phyloP scores from a whole-genome alignment of 805 yeast genomes.

The Suhomyces emberorum region DNA sequence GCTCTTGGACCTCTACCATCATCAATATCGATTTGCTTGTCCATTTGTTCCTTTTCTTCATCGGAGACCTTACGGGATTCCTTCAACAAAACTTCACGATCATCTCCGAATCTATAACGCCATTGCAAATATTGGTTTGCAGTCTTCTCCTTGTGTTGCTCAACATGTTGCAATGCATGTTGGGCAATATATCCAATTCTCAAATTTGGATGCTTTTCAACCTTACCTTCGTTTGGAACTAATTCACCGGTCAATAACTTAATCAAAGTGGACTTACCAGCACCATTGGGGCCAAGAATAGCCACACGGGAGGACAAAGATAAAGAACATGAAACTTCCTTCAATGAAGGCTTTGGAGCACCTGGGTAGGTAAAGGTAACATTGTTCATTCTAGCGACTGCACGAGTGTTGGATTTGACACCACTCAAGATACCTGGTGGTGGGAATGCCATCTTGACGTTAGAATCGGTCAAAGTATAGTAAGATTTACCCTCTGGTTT shows the following conservation, averaged over 20 bases:
- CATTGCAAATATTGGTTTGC: conserved; percentile 97
- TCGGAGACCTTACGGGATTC: conserved; percentile 86
- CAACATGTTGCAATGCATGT: conserved; percentile 96
- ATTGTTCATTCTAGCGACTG: conserved; percentile 82
- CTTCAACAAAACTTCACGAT: conserved; percentile 91
- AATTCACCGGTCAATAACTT: conserved; percentile 91
- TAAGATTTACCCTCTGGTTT: conserved; percentile 96
- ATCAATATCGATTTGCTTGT: conserved; percentile 69
- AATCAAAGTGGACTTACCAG: conserved; percentile 95
- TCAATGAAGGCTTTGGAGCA: conserved; percentile 75
- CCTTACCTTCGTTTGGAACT: conserved; percentile 81
- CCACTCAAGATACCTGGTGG: conserved; percentile 98
- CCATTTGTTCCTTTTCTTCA: conserved; percentile 71
- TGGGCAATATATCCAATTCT: conserved; percentile 99
- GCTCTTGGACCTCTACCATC: conserved; percentile 89
- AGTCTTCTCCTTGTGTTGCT: conserved; percentile 94
- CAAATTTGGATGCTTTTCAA: conserved; percentile 96
- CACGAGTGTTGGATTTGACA: conserved; percentile 89
- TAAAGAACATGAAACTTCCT: conserved; percentile 80
- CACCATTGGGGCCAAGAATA: conserved; percentile 96
- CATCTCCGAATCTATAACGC: conserved; percentile 98
- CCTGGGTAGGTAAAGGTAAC: conserved; percentile 92
- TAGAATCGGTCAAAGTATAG: conserved; percentile 88
- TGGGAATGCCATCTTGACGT: conserved; percentile 96
- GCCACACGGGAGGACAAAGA: conserved; percentile 97